Evolutionary conservation across 805 yeast species (phyloP), one percentile per base, ranked within the genome.

Genomic region (Kodamaea nitidulidarum): DNA sequence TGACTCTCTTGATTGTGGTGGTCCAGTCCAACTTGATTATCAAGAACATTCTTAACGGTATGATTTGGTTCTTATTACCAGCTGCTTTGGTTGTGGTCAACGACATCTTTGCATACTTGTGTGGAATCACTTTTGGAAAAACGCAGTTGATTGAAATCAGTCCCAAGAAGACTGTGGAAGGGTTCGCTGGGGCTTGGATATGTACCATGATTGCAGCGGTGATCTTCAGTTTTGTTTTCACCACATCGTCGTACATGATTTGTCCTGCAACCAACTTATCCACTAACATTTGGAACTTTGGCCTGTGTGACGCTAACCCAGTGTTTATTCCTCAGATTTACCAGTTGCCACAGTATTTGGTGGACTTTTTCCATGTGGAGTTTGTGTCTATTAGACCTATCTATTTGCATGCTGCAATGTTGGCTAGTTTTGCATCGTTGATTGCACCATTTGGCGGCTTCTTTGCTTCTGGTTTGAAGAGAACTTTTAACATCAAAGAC

Each of bases 371-470:
- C 15, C 43, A 41, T 16, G 46, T 62, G 24, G 77, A 76, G 9
- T 70, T 68, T 21, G 58, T 88, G 12, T 73, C 80, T 11, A 54
- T 88, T 32, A 87, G 85, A 54, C 98, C 98, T 35, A 81, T 93
- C 37, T 88, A 91, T 62, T 76, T 90, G 70, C 98, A 93, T 60
- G 81, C 95, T 1, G 74, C 88, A 42, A 75, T 82, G 31, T 67
- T 91, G 44, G 95, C 97, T 11, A 84, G 95, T 3, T 93, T 93
- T 71, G 98, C 98, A 2, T 91, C 98, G 0, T 73, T 93, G 48
- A 83, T 93, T 60, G 98, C 98, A 3, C 98, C 98, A 43, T 93
- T 93, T 58, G 98, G 98, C 39, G 98, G 98, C 1, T 93, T 93
- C 61, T 93, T 93, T 55, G 98, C 98, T 5, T 83, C 95, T 39